Base-by-base conservation (phyloP, 305 asterid genomes). In the Fraxinus nigra region DNA sequence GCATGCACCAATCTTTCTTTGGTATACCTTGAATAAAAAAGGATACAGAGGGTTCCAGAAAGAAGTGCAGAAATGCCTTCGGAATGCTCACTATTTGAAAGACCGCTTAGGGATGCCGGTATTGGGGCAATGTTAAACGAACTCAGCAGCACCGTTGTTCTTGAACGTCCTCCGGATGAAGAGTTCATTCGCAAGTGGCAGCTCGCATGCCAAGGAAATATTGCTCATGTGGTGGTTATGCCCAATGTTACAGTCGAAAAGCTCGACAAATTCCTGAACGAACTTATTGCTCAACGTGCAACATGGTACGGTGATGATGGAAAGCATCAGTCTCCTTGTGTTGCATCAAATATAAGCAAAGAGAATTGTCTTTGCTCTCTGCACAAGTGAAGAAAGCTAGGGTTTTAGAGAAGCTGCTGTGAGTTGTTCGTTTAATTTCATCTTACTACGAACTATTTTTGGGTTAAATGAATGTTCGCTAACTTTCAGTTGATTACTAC, bases 171-270 rank as follows among this genome's bases (percentile, higher is more conserved):
- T 0, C 81, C 2, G 2, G 86, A 85, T 24, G 79, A 33, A 0
- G 80, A 86, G n/a, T 83, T 88, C 69, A 35, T 83, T 2, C 76
- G 56, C 0, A 46, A 76, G 1, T 88, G 90, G 91, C 86, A 85
- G 63, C 82, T 86, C 33, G 37, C 86, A 26, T 85, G 80, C 24
- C 54, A 75, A 2, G 73, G 80, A 24, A 80, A 84, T 33, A 82
- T 87, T 84, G 88, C 88, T 0, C 88, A 87, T 78, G 80, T 87
- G 76, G 61, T 78, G 5, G 80, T 83, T 5, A 79, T 87, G 84
- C 87, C 90, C 2, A 83, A 79, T 10, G 80, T 81, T 14, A 80
- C 77, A 2, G 14, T 11, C 8, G 73, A 87, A 63, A 56, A 61
- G 77, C 77, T 87, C 30, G 86, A 83, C 33, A 8, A 37, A 0